phyloP scores from a whole-genome alignment of 2,329 filamentous ascomycete species.

The Aurifilum marmelostoma region DNA sequence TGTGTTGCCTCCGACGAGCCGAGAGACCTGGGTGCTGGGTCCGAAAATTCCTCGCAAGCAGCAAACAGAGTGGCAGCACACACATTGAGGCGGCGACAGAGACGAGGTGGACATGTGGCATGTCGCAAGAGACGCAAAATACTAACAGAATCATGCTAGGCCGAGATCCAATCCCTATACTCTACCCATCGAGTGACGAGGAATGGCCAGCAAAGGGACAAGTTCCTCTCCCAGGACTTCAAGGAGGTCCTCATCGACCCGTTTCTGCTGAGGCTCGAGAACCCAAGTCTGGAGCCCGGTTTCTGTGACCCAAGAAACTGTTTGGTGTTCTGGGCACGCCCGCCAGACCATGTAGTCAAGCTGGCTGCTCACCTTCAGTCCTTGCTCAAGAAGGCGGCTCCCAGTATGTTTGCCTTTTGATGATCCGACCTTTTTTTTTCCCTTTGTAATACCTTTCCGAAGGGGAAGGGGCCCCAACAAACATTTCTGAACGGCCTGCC shows the following conservation, averaged over 20 bases:
- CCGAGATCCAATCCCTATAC: constrained; percentile 73
- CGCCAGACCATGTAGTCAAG: constrained; percentile 70
- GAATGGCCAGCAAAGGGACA: constrained; percentile 74
- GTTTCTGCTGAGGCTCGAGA: constrained; percentile 70
- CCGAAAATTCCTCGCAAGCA: not conserved
- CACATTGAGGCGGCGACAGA: not conserved
- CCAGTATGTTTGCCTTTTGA: constrained; percentile 58
- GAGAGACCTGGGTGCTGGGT: not conserved
- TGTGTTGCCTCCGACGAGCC: not conserved
- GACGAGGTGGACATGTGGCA: not conserved
- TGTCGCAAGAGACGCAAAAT: not conserved
- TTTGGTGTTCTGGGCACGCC: constrained; percentile 85
- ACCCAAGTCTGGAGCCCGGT: constrained; percentile 64
- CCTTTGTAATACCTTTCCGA: no score
- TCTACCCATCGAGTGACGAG: constrained; percentile 72
- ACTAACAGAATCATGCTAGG: constrained; percentile 45
- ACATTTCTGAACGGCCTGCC: not conserved
- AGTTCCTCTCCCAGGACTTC: constrained; percentile 72
- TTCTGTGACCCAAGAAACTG: constrained; percentile 80
- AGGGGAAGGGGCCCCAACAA: no score
- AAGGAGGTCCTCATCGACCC: constrained; percentile 74
- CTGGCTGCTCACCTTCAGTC: constrained; percentile 72
- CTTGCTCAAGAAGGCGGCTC: constrained; percentile 64
- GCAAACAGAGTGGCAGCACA: not conserved
- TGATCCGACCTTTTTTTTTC: no score